Percentiles rank a stretch among this genome's conserved stretches.
Evolutionary conservation across 208 protist species (phyloP).

Genomic region (Acanthamoeba divionensis): DNA sequence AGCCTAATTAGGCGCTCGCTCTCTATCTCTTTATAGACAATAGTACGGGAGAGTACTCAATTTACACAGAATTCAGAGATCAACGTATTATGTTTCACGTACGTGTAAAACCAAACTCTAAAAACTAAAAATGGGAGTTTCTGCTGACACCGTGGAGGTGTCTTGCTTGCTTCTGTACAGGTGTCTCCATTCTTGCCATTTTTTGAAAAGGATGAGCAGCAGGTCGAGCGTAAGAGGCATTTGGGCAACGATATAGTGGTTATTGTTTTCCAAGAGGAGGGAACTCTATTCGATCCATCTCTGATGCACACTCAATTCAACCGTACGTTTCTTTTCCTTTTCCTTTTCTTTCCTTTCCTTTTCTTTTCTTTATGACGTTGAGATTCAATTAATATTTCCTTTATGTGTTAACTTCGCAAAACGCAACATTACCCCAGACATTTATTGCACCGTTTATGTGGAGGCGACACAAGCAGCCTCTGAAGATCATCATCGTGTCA

Average conservation of each 20-base stretch:
- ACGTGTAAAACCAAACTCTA: too few relatives aligned
- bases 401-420: background rate
- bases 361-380: background rate
- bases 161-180: too few relatives aligned
- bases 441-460: constrained; percentile 1
- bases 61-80: constrained; percentile 28
- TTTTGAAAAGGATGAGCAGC: constrained; percentile 68
- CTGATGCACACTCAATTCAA: constrained; percentile 40
- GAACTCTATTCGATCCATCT: background rate
- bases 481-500: background rate
- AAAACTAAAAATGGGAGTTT: too few relatives aligned
- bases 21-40: constrained; percentile 24
- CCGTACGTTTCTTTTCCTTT: too few relatives aligned
- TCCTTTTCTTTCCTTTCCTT: background rate
- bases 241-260: constrained; percentile 55
- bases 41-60: background rate
- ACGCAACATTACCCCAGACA: background rate
- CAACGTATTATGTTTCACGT: constrained; percentile 69
- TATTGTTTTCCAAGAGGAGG: background rate
- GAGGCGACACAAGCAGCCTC: background rate
- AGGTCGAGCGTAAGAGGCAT: constrained; percentile 59
- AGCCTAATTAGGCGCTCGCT: background rate
- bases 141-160: too few relatives aligned
- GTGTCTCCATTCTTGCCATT: constrained; percentile 69
- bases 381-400: background rate